Percentiles rank a stretch among this genome's conserved stretches.
phyloP scores from a whole-genome alignment of 176 grass and related monocot species.

The Pontederia paniculata region DNA sequence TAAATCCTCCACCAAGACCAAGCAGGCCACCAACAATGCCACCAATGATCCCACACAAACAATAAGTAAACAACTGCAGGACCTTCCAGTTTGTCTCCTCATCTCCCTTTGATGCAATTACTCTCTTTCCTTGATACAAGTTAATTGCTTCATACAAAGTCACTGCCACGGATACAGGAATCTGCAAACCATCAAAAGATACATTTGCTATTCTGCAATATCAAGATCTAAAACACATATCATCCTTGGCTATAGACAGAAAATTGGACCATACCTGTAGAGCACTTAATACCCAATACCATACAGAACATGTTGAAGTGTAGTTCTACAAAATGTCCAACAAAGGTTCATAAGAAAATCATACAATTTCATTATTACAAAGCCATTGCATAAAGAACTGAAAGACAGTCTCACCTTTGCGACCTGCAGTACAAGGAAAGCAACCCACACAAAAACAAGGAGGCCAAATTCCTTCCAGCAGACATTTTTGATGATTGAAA shows the following conservation, averaged over 20 bases:
- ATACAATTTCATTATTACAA: neutral
- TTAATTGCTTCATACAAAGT: conserved; percentile 18
- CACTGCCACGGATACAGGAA: conserved; percentile 24
- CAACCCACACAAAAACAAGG: conserved; percentile 50
- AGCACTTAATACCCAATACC: conserved; percentile 60
- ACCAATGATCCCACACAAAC: conserved; percentile 40
- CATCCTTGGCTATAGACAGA: neutral
- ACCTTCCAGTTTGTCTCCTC: conserved; percentile 20
- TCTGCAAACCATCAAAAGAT: conserved; percentile 3
- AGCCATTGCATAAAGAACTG: neutral
- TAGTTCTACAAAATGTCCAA: conserved; percentile 36
- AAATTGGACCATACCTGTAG: conserved; percentile 43
- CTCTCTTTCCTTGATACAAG: conserved; percentile 30
- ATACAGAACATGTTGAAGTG: conserved; percentile 37
- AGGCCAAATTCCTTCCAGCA: conserved; percentile 67
- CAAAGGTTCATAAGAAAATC: neutral
- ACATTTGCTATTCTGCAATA: neutral
- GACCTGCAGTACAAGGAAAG: conserved; percentile 64
- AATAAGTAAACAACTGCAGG: conserved; percentile 47
- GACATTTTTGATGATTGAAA: conserved; percentile 50
- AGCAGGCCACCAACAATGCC: conserved; percentile 63
- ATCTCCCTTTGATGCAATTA: conserved; percentile 28
- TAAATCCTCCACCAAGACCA: too few species aligned
- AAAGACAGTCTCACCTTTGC: conserved; percentile 33
- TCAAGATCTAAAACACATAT: neutral